phyloP scores from a whole-genome alignment of 192 early-diverging fungal genomes.

The Dissophora globulifera region DNA sequence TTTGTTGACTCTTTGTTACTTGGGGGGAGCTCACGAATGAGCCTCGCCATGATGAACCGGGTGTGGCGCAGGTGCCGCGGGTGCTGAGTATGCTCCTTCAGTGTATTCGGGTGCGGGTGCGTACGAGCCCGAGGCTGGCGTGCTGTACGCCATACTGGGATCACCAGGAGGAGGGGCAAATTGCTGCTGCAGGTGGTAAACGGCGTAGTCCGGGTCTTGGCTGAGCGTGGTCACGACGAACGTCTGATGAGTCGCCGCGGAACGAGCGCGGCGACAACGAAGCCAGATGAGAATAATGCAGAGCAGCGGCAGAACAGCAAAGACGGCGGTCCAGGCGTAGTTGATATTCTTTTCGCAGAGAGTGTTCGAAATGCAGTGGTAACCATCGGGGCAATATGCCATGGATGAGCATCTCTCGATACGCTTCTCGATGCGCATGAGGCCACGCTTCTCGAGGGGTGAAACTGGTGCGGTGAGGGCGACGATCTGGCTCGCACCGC shows the following conservation, averaged over 20 bases:
- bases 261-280: slow-evolving; percentile 6
- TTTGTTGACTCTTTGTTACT: slow-evolving; percentile 1
- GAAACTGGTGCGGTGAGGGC: neutral
- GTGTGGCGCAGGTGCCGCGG: slow-evolving; percentile 23
- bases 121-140: slow-evolving; percentile 1
- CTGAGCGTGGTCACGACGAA: no score
- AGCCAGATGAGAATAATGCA: neutral
- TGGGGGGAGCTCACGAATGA: slow-evolving; percentile 23
- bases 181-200: neutral
- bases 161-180: slow-evolving; percentile 43
- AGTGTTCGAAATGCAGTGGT: neutral
- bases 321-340: slow-evolving; percentile 35
- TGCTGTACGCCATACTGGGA: slow-evolving; percentile 43
- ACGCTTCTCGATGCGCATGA: slow-evolving; percentile 45
- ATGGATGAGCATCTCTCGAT: slow-evolving; percentile 2
- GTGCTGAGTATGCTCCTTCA: neutral
- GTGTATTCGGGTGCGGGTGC: neutral
- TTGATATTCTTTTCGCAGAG: slow-evolving; percentile 32
- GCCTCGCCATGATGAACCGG: slow-evolving; percentile 47
- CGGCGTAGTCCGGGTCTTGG: no score
- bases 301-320: slow-evolving; percentile 21
- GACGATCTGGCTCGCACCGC: slow-evolving; percentile 4
- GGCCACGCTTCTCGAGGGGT: slow-evolving; percentile 20
- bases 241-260: neutral
- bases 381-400: slow-evolving; percentile 16